Conservation (phyloP, 2,329 filamentous ascomycete genomes). For the Bretziella fagacearum region DNA sequence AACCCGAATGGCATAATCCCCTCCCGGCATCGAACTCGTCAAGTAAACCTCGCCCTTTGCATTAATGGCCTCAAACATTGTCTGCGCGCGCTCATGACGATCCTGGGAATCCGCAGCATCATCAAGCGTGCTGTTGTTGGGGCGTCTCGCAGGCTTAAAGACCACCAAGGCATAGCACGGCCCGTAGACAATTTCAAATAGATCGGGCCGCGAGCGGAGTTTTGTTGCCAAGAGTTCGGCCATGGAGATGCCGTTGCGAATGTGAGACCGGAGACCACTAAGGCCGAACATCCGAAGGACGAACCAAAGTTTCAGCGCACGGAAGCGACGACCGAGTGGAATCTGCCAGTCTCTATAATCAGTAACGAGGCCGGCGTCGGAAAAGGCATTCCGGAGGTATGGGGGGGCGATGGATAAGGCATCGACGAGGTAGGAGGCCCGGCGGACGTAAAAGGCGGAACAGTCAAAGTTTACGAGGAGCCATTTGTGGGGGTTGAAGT, state of each 20-base stretch:
- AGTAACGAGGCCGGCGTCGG: slow-evolving; percentile 68
- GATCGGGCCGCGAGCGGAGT: slow-evolving; percentile 40
- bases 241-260: slow-evolving; percentile 49
- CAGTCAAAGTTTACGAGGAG: slow-evolving; percentile 83
- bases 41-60: slow-evolving; percentile 62
- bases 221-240: slow-evolving; percentile 54
- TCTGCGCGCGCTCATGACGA: slow-evolving; percentile 52
- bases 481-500: slow-evolving; percentile 98
- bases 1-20: slow-evolving; percentile 62
- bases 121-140: too few relatives aligned
- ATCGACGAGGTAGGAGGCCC: slow-evolving; percentile 58
- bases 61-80: slow-evolving; percentile 61
- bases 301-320: slow-evolving; percentile 88
- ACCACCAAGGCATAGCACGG: slow-evolving; percentile 68
- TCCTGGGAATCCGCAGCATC: slow-evolving; percentile 32
- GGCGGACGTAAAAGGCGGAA: slow-evolving; percentile 63
- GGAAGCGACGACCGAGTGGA: slow-evolving; percentile 74
- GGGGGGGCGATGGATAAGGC: slow-evolving; percentile 63
- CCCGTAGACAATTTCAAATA: slow-evolving; percentile 59
- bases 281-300: slow-evolving; percentile 72
- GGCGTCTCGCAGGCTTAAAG: too few relatives aligned
- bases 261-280: slow-evolving; percentile 54
- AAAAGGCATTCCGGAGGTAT: slow-evolving; percentile 68
- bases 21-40: slow-evolving; percentile 58
- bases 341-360: slow-evolving; percentile 98